Evolutionary conservation across 768 basidiomycete species (phyloP).

Genomic region (Fomitopsis serialis): DNA sequence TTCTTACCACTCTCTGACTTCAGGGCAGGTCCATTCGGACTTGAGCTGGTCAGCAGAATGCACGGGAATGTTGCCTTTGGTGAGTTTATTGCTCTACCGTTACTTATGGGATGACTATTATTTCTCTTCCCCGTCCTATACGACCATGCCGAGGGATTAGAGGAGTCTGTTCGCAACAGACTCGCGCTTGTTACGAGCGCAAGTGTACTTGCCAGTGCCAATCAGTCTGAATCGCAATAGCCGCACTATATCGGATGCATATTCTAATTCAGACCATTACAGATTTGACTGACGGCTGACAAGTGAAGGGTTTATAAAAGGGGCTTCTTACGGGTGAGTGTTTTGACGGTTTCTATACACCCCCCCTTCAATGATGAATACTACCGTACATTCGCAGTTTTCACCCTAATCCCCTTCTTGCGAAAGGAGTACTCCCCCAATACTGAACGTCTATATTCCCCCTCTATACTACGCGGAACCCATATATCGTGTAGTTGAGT

Average conservation of each 20-base stretch:
- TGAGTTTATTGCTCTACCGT: neutral
- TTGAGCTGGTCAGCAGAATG: slow-evolving; percentile 8
- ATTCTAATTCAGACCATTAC: neutral
- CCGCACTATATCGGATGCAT: neutral
- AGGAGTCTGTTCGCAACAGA: slow-evolving; percentile 77
- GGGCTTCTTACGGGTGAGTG: neutral
- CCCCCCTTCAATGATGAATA: slow-evolving; percentile 35
- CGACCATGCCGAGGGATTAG: slow-evolving; percentile 84
- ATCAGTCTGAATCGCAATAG: slow-evolving; percentile 58
- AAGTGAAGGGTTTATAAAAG: slow-evolving; percentile 3
- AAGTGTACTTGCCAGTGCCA: slow-evolving; percentile 89
- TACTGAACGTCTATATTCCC: slow-evolving; percentile 67
- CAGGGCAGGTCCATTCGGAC: slow-evolving; percentile 33
- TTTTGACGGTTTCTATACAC: too few species aligned
- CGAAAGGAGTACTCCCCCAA: slow-evolving; percentile 64
- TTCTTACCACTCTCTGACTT: slow-evolving; percentile 24
- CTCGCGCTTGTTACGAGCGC: slow-evolving; percentile 52
- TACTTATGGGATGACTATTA: slow-evolving; percentile 53
- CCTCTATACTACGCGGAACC: slow-evolving; percentile 65
- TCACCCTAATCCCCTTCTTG: slow-evolving; percentile 65
- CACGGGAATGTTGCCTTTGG: neutral
- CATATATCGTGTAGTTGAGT: slow-evolving; percentile 45
- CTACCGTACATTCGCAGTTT: slow-evolving; percentile 84
- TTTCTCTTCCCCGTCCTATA: slow-evolving; percentile 90
- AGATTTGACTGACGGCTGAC: neutral